Evolutionary conservation across 2,329 filamentous ascomycete genomes (phyloP).

Genomic region (Boeremia lycopersici): DNA sequence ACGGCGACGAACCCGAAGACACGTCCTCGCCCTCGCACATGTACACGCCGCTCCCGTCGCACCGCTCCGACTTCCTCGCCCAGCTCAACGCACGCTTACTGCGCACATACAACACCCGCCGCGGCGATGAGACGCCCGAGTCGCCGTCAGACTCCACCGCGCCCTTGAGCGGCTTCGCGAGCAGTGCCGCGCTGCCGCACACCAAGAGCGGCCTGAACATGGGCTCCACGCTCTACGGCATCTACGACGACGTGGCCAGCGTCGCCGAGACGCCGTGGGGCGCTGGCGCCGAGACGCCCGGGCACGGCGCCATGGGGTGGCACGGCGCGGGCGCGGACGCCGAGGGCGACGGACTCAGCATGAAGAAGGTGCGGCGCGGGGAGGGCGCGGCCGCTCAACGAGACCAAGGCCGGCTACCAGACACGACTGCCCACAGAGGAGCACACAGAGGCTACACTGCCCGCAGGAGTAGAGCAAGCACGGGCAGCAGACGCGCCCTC

Average conservation of each 20-base stretch:
- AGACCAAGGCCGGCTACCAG: background rate
- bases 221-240: conserved; percentile 88
- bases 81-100: conserved; percentile 46
- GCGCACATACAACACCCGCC: conserved; percentile 34
- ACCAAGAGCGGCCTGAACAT: conserved; percentile 83
- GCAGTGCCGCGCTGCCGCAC: conserved; percentile 38
- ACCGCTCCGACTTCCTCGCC: conserved; percentile 41
- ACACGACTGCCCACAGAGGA: background rate
- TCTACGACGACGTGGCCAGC: conserved; percentile 68
- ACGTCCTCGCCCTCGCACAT: conserved; percentile 27
- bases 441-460: no score
- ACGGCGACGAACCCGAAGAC: no score
- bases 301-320: conserved; percentile 27
- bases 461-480: no score
- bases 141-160: conserved; percentile 4
- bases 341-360: conserved; percentile 33
- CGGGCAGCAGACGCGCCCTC: conserved; percentile 51
- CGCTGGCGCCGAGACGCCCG: conserved; percentile 74
- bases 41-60: conserved; percentile 22
- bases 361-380: conserved; percentile 20
- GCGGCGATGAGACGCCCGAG: conserved; percentile 31
- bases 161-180: background rate
- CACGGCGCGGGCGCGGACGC: conserved; percentile 26
- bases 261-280: conserved; percentile 76
- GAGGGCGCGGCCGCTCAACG: background rate